phyloP scores from a whole-genome alignment of 2,329 filamentous ascomycete genomes.

The Drechslerella coelobrocha region DNA sequence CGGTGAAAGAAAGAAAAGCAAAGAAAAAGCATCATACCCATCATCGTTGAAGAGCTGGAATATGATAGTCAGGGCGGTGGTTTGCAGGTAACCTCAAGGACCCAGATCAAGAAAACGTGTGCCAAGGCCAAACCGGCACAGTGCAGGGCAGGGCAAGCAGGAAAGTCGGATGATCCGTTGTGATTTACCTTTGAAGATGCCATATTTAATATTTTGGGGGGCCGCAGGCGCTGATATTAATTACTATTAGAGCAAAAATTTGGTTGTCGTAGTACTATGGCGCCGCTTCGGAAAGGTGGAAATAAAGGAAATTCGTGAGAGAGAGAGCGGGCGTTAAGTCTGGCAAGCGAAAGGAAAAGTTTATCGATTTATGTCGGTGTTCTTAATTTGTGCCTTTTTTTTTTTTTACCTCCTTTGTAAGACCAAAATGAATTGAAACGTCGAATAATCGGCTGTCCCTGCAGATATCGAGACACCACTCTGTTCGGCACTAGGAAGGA shows the following conservation, averaged over 20 bases:
- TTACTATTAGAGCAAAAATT: constrained; percentile 23
- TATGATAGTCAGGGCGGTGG: constrained; percentile 44
- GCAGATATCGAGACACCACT: constrained; percentile 33
- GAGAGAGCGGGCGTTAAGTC: neutral
- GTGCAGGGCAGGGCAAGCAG: constrained; percentile 46
- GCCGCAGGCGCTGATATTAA: constrained; percentile 9
- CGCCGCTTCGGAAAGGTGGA: constrained; percentile 2
- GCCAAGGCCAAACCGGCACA: constrained; percentile 49
- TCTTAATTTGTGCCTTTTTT: neutral
- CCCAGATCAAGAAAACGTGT: constrained; percentile 32
- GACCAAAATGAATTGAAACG: constrained; percentile 5
- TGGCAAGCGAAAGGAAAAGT: constrained; percentile 1
- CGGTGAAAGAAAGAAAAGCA: constrained; percentile 4
- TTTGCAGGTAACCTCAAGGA: neutral
- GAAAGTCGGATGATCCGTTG: constrained; percentile 45
- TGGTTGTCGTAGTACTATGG: constrained; percentile 5
- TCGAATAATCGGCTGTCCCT: constrained; percentile 39
- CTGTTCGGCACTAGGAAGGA: constrained; percentile 24
- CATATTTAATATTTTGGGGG: constrained; percentile 23
- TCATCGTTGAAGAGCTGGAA: constrained; percentile 48
- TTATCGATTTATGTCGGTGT: neutral
- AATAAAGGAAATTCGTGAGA: neutral
- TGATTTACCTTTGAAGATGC: constrained; percentile 51
- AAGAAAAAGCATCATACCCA: constrained; percentile 45
- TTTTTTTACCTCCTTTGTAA: neutral